Evolutionary conservation across 352 stramenopile species (phyloP).

Genomic region (Globisporangium megalacanthum): DNA sequence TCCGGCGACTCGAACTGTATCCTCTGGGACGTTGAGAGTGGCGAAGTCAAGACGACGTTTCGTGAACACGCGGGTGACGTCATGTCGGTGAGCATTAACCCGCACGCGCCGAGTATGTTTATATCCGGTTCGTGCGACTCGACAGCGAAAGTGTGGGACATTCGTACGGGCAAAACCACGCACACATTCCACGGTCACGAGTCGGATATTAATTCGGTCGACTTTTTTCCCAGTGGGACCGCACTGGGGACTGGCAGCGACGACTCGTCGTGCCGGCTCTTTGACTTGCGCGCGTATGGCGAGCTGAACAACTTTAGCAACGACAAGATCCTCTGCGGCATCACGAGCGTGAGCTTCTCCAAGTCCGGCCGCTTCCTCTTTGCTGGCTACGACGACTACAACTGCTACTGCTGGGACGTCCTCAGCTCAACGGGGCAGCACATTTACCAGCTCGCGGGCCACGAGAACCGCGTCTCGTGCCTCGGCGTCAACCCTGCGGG

Average conservation of each 20-base stretch:
- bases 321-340: constrained; percentile 95
- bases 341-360: constrained; percentile 96
- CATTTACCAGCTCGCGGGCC: constrained; percentile 90
- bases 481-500: constrained; percentile 94
- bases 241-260: constrained; percentile 94
- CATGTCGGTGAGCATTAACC: constrained; percentile 95
- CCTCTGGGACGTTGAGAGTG: constrained; percentile 97
- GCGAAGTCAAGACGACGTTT: constrained; percentile 94
- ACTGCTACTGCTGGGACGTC: constrained; percentile 97
- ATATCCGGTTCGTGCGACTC: constrained; percentile 96
- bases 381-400: constrained; percentile 98
- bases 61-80: constrained; percentile 97
- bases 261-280: constrained; percentile 96
- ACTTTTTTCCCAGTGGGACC: constrained; percentile 97
- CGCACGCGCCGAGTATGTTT: constrained; percentile 96
- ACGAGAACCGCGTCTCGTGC: constrained; percentile 97
- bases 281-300: constrained; percentile 95
- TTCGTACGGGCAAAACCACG: constrained; percentile 92
- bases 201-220: constrained; percentile 98
- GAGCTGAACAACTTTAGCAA: constrained; percentile 97
- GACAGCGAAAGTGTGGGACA: constrained; percentile 98
- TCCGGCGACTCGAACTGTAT: constrained; percentile 98
- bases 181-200: constrained; percentile 97
- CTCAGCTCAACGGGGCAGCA: constrained; percentile 85
- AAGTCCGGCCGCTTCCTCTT: constrained; percentile 96